These are phyloP conservation scores for Neurospora tetraspora DNA, from an alignment of 495 filamentous ascomycete genomes.

Conservation along the genomic window DNA sequence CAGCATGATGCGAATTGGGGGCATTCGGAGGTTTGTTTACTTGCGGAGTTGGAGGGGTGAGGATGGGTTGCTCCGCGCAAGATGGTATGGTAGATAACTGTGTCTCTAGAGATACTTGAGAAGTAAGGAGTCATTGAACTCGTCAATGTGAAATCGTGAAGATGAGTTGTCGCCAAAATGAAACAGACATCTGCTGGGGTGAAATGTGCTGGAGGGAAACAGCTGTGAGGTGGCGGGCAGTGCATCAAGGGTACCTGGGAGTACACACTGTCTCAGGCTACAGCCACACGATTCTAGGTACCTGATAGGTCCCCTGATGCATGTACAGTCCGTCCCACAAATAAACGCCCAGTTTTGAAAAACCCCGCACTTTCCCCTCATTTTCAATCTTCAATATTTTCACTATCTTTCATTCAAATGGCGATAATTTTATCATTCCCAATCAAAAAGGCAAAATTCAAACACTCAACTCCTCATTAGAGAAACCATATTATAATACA, in stretches of 20 bases:
- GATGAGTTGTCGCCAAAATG: background rate
- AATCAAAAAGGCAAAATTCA: no score
- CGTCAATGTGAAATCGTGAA: background rate
- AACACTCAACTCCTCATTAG: no score
- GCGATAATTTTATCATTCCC: no score
- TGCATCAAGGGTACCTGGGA: background rate
- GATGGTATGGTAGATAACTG: background rate
- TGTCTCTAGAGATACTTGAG: background rate
- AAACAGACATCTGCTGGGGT: background rate
- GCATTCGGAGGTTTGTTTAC: conserved; percentile 2
- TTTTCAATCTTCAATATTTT: no score
- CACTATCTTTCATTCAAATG: no score
- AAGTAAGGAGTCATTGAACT: background rate
- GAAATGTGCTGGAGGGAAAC: background rate
- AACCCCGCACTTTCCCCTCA: no score
- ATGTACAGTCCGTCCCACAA: no score
- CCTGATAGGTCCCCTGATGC: background rate
- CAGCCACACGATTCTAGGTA: background rate
- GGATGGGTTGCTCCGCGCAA: background rate
- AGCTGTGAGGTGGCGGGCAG: background rate
- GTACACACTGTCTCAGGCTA: background rate
- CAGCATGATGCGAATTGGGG: background rate
- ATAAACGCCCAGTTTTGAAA: no score
- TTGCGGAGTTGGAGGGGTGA: conserved; percentile 4
- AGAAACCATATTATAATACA: no score